Base-by-base conservation (phyloP, 176 grass and related monocot genomes). In the Oropetium thomaeum region DNA sequence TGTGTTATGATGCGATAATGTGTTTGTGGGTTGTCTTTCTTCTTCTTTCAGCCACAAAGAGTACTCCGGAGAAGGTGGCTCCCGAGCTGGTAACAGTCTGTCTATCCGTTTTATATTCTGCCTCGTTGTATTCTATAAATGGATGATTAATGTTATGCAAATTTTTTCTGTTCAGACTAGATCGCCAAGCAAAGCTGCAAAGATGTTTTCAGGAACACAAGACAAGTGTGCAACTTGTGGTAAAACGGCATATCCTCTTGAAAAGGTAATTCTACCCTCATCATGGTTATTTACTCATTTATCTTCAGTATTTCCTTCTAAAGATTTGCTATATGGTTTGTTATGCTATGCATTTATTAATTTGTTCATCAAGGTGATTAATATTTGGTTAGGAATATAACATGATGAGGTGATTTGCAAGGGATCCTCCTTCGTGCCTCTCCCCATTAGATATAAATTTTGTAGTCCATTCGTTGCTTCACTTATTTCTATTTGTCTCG, bases 201-300 rank as follows among this genome's bases (percentile, higher is more conserved):
- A 81, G 40, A 99, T 95, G 96, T 99, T 99, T 70, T 99, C 89
- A 51, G 96, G 96, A 61, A 99, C 96, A 58, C 96, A 95, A 81
- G 96, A 99, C 62, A 99, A 99, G 71, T 99, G 96, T 69, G 91
- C 87, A 74, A 95, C 96, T 81, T 99, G 96, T 1, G 79, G 82
- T 27, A 99, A 95, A 90, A 99, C 96, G 4, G 96, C 89, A 55
- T 99, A 99, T 76, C 96, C 96, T 86, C 86, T 99, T 51, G 96
- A 99, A 73, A 99, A 95, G 91, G 96, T 99, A 85, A 69, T 45
- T 76, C 38, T 65, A 25, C 13, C 5, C 30, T 22, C 7, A 23
- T 33, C 74, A 42, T 49, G 10, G 5, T 23, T 1, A 27, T 38
- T 77, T n/a, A n/a, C n/a, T n/a, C n/a, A n/a, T n/a, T n/a, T 11